Base-by-base conservation (phyloP, 352 stramenopile species). In the Blastocystis sp. region DNA sequence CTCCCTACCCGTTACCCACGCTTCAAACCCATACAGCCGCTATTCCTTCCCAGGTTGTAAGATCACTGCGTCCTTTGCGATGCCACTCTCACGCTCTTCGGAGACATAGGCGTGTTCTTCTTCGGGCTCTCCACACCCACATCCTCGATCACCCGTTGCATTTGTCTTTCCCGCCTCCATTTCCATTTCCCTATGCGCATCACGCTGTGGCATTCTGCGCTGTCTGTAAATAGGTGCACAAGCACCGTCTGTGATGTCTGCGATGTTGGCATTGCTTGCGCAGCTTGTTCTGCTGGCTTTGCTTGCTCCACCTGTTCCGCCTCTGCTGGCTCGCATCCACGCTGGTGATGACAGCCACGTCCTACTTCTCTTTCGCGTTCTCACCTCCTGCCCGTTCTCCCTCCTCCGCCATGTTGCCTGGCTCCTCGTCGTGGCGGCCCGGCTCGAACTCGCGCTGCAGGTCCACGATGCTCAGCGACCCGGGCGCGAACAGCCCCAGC, bases 391-490 rank as follows among this genome's bases (percentile, higher is more conserved):
- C 21, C 69, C 52, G 3, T 84, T 56, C 60, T 14, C 48, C 48
- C 48, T 56, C 48, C 5, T 14, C 48, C 5, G 48, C 48, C 48
- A 56, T 14, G 5, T 7, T 56, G 2, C 66, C n/a, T 28, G 52
- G 21, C 34, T 66, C 74, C 60, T 84, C 74, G 38, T 84, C 74
- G 17, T 69, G 74, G 17, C 5, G 56, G 14, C 28, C 60, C 38
- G 9, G 45, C 53, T 84, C 45, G 34, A 84, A 84, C 45, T 84
- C 74, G 34, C 66, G 74, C 60, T 84, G 74, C 74, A 84, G 53
- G 23, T 84, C 74, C 23, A 69, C 45, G 9, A 84, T 41, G 21
- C n/a, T 69, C 14, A 84, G 74, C 41, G n/a, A 14, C 21, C 38
- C 40, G 34, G 71, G 41, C 14, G 21, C 74, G 38, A 84, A 84